Conservation (phyloP, 1,284 basidiomycete genomes). For the Fomitopsis schrenkii region DNA sequence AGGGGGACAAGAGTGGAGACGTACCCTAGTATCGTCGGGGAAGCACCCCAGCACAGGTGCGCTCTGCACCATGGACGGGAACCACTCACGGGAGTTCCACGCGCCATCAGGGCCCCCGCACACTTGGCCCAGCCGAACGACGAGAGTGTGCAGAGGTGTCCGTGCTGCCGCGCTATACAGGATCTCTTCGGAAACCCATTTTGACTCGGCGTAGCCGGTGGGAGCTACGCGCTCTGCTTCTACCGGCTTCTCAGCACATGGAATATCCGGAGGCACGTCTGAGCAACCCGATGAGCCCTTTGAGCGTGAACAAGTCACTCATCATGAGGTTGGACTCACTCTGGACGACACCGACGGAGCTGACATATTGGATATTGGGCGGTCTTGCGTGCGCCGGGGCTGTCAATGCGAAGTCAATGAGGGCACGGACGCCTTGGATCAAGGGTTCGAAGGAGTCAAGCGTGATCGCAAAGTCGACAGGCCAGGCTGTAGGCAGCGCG, state of each 20-base stretch:
- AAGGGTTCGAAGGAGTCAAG: slow-evolving; percentile 16
- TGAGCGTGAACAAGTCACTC: too few relatives aligned
- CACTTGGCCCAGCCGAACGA: slow-evolving; percentile 41
- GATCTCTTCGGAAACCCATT: slow-evolving; percentile 35
- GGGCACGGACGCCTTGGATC: slow-evolving; percentile 15
- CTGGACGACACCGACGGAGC: slow-evolving; percentile 26
- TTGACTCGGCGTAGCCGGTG: slow-evolving; percentile 35
- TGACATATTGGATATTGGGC: slow-evolving; percentile 26
- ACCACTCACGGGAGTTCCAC: slow-evolving; percentile 43
- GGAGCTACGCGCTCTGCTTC: slow-evolving; percentile 24
- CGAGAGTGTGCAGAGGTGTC: slow-evolving; percentile 22
- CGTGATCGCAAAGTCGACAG: slow-evolving; percentile 30
- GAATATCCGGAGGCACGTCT: slow-evolving; percentile 5
- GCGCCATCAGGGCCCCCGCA: slow-evolving; percentile 33
- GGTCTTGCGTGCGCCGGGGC: slow-evolving; percentile 13
- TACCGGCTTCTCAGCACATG: neutral
- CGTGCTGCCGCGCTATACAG: slow-evolving; percentile 17
- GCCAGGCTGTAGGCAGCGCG: slow-evolving; percentile 29
- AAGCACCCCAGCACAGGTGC: slow-evolving; percentile 24
- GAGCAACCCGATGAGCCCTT: neutral
- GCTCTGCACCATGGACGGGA: slow-evolving; percentile 38
- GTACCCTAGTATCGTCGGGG: slow-evolving; percentile 20
- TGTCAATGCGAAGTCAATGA: slow-evolving; percentile 22
- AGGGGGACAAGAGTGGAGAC: slow-evolving; percentile 9
- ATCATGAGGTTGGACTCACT: slow-evolving; percentile 5